Base-by-base conservation (phyloP, 2,329 filamentous ascomycete genomes). In the Nigrospora oryzae region DNA sequence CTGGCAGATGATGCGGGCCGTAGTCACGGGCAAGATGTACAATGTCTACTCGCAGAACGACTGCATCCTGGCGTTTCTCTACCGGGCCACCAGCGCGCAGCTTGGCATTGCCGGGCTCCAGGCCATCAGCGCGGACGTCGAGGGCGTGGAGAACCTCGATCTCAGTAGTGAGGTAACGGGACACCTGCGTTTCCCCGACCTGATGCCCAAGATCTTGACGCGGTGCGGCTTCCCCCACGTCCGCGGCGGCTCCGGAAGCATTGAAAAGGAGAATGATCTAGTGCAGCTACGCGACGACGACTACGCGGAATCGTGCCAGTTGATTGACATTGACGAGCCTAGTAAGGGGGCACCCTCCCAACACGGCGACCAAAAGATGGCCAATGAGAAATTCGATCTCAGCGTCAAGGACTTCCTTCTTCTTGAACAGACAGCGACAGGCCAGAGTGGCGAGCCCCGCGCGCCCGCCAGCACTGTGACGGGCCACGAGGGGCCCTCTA, bases 11-110 rank as follows among this genome's bases (percentile, higher is more conserved):
- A 48, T 48, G 46, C 17, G 43, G 38, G 46, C 46, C 4, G 46
- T 48, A 10, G 46, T 48, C 12, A 79, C 83, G 2, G 89, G 90
- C 3, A 78, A 85, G 46, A 74, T 95, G 8, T 84, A 95, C 54
- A 96, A 96, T 54, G 88, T 91, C 10, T 95, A 84, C 64, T 91
- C 87, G 2, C 81, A 84, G 43, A 90, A 93, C 48, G 90, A 96
- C 63, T 86, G 88, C 56, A 81, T 96, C 31, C 79, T 96, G 1
- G 89, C 81, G 1, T 91, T 95, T 59, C 70, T 95, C 15, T 95
- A 96, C 62, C 81, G 90, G 38, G 84, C 88, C 3, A 89, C 86
- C 36, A 89, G 83, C 47, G 77, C 95, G 28, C 84, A 93, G 51
- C 75, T 86, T 36, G 90, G 90, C 4, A 79, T 95, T 36, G 89